Percentiles rank a stretch among this genome's conserved stretches.
Conservation (phyloP, 345 rosid species). For the Corchorus capsularis region DNA sequence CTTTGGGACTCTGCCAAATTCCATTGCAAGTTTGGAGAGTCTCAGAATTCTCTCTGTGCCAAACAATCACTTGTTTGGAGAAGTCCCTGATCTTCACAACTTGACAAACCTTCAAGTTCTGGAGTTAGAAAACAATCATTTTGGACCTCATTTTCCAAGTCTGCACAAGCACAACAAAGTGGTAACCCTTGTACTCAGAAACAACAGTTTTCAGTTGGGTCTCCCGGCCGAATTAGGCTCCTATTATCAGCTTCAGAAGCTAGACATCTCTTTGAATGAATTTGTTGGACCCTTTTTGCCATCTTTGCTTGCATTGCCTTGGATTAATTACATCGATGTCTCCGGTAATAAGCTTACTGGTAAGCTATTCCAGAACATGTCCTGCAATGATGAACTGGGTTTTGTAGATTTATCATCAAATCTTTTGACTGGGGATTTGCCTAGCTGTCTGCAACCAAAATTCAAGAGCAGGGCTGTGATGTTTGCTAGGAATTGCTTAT, state of each 20-base stretch:
- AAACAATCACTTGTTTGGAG: slow-evolving; percentile 48
- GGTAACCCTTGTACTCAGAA: slow-evolving; percentile 42
- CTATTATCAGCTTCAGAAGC: slow-evolving; percentile 51
- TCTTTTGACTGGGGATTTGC: slow-evolving; percentile 58
- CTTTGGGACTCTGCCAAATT: slow-evolving; percentile 45
- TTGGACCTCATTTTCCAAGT: slow-evolving; percentile 57
- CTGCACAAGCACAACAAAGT: slow-evolving; percentile 39
- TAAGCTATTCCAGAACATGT: slow-evolving; percentile 45
- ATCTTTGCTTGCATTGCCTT: slow-evolving; percentile 50
- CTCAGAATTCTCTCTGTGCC: slow-evolving; percentile 49
- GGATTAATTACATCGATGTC: slow-evolving; percentile 47
- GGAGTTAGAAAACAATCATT: slow-evolving; percentile 47
- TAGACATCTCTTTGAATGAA: slow-evolving; percentile 60
- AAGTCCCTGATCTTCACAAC: slow-evolving; percentile 49
- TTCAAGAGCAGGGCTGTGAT: slow-evolving; percentile 24
- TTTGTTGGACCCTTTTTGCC: slow-evolving; percentile 57
- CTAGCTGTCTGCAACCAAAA: slow-evolving; percentile 41
- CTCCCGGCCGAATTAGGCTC: slow-evolving; percentile 42
- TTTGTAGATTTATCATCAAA: slow-evolving; percentile 56
- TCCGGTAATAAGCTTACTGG: slow-evolving; percentile 55
- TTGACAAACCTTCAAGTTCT: slow-evolving; percentile 62
- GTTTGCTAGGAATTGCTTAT: slow-evolving; percentile 52
- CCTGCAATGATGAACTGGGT: slow-evolving; percentile 46
- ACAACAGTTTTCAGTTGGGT: slow-evolving; percentile 50
- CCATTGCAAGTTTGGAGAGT: slow-evolving; percentile 34